These are phyloP conservation scores for Erodium maritimum DNA, from an alignment of 345 rosid species.

Conservation along the genomic window DNA sequence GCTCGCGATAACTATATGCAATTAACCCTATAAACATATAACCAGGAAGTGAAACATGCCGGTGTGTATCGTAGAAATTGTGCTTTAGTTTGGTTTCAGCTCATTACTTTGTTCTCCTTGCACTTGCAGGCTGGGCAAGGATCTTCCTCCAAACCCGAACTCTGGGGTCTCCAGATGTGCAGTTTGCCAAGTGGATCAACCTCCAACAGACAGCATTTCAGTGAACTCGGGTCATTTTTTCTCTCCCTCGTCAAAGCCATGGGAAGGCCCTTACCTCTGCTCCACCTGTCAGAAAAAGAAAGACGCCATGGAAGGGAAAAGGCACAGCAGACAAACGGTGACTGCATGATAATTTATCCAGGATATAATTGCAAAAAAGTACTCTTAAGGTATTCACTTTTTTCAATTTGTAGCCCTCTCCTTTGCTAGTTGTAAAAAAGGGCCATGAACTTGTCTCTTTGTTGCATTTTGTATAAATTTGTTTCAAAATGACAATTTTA, in stretches of 20 bases:
- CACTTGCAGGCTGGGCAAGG: slow-evolving; percentile 72
- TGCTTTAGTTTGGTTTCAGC: not conserved
- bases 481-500: too few relatives aligned
- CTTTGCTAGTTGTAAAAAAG: too few relatives aligned
- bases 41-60: not conserved
- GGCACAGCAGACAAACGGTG: slow-evolving; percentile 45
- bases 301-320: slow-evolving; percentile 99
- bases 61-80: not conserved
- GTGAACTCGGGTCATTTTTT: slow-evolving; percentile 49
- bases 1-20: too few relatives aligned
- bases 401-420: too few relatives aligned
- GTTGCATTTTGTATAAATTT: too few relatives aligned
- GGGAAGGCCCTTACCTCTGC: slow-evolving; percentile 96
- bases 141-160: slow-evolving; percentile 35
- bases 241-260: slow-evolving; percentile 66
- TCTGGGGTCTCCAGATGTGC: slow-evolving; percentile 77
- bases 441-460: too few relatives aligned
- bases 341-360: slow-evolving; percentile 25
- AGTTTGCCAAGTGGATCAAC: slow-evolving; percentile 90
- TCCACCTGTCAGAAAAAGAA: slow-evolving; percentile 73
- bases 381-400: too few relatives aligned
- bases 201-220: slow-evolving; percentile 45
- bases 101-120: not conserved
- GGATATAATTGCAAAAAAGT: too few relatives aligned
- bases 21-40: too few relatives aligned